Percentiles rank a stretch among this genome's conserved stretches.
phyloP scores from a whole-genome alignment of 495 filamentous ascomycete species.

The Lasiosphaeria miniovina region DNA sequence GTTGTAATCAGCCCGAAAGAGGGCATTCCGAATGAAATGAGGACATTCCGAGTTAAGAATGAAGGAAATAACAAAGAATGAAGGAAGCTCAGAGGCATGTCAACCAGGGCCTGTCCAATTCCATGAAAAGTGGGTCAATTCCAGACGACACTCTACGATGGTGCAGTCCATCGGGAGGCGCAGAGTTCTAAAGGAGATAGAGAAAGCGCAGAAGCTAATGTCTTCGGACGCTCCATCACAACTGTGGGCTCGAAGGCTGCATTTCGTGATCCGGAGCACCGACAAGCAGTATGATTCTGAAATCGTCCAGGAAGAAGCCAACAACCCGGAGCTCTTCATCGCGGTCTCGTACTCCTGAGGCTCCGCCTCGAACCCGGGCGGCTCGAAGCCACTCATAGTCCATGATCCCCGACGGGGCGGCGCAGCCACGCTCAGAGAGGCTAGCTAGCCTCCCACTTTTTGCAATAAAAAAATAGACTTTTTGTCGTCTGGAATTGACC shows the following conservation, averaged over 20 bases:
- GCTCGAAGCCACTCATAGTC: background rate
- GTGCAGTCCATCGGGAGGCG: background rate
- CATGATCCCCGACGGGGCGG: background rate
- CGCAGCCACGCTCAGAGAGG: background rate
- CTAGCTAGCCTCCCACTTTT: no score
- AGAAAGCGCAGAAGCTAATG: background rate
- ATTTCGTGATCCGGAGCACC: background rate
- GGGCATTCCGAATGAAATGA: no score
- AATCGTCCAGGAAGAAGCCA: background rate
- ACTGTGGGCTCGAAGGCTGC: background rate
- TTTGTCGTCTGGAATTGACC: no score
- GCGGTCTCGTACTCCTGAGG: background rate
- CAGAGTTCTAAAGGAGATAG: background rate
- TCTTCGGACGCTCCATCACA: background rate
- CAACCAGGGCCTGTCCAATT: no score
- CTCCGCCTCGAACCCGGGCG: no score
- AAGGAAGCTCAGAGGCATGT: no score
- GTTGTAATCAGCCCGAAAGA: no score
- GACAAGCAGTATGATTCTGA: background rate
- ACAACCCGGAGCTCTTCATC: background rate
- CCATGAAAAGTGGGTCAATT: no score
- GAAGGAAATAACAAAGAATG: no score
- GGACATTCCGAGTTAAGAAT: no score
- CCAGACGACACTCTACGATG: no score
- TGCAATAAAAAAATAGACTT: no score